Conservation (phyloP, 108 stramenopile species). For the Pseudonitzschia pungens region DNA sequence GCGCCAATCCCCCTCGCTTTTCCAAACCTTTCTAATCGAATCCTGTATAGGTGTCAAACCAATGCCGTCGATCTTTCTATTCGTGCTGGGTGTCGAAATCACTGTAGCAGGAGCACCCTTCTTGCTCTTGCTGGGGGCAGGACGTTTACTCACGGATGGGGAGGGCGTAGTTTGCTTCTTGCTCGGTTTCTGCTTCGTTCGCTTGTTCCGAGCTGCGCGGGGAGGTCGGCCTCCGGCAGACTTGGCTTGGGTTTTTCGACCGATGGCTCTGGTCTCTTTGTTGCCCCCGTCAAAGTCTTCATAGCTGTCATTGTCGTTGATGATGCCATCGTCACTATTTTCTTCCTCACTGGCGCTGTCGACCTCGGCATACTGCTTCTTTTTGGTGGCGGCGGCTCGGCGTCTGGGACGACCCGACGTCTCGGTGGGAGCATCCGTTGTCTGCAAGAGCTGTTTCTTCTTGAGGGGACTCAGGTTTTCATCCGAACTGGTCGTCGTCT, state of each 20-base stretch:
- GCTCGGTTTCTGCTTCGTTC: not conserved
- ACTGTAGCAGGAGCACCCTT: not conserved
- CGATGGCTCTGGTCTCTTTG: not conserved
- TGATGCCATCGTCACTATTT: not conserved
- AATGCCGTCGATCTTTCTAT: not conserved
- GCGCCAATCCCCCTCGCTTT: constrained; percentile 13
- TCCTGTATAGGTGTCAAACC: constrained; percentile 2
- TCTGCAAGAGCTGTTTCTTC: not conserved
- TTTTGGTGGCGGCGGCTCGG: constrained; percentile 7
- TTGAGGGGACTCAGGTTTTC: constrained; percentile 1
- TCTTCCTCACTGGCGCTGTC: constrained; percentile 7
- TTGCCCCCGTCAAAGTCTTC: not conserved
- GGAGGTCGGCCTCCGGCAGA: not conserved
- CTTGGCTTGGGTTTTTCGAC: not conserved
- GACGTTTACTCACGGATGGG: not conserved
- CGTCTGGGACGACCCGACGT: not conserved
- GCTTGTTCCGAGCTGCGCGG: not conserved
- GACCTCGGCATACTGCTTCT: not conserved
- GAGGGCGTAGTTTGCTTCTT: not conserved
- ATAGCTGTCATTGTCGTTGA: not conserved
- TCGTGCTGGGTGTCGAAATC: not conserved
- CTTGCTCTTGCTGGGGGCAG: not conserved
- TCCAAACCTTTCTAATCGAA: constrained; percentile 8
- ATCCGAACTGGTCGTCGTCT: not conserved
- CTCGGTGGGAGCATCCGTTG: not conserved